A percentile compares a stretch with the other conserved stretches of the same genome.
Evolutionary conservation across 2,329 filamentous ascomycete genomes (phyloP).

Genomic region (Stagonosporopsis vannaccii): DNA sequence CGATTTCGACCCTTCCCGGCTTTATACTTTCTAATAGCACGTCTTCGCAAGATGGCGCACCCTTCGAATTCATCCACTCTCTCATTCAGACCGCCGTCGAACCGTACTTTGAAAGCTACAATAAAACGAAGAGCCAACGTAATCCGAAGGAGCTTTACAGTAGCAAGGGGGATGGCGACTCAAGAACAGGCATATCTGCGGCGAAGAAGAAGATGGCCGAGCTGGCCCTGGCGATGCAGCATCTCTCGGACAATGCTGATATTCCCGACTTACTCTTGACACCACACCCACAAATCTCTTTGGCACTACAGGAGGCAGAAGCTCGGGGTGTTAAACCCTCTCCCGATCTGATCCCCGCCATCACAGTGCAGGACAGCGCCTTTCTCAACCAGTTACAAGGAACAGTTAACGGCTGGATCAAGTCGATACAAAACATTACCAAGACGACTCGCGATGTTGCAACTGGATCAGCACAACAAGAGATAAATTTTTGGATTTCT

Average conservation of each 20-base stretch:
- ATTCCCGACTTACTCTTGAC: conserved; percentile 90
- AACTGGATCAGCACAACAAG: conserved; percentile 84
- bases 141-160: conserved; percentile 61
- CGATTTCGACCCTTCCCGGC: conserved; percentile 90
- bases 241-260: conserved; percentile 97
- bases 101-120: conserved; percentile 97
- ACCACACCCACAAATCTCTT: conserved; percentile 87
- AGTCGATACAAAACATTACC: conserved; percentile 95
- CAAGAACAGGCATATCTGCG: conserved; percentile 94
- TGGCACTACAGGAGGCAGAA: conserved; percentile 79
- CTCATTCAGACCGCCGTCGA: conserved; percentile 89
- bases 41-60: conserved; percentile 78
- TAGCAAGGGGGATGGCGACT: conserved; percentile 82
- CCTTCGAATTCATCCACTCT: conserved; percentile 91
- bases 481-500: conserved; percentile 98
- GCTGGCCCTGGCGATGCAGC: conserved; percentile 85
- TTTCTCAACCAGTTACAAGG: conserved; percentile 94
- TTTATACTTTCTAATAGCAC: conserved; percentile 73
- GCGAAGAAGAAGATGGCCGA: conserved; percentile 97
- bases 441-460: conserved; percentile 88
- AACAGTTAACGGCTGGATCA: conserved; percentile 97
- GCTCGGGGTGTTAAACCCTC: conserved; percentile 71
- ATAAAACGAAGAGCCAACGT: conserved; percentile 76
- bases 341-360: conserved; percentile 77
- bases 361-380: conserved; percentile 83